These are phyloP conservation scores for Cercospora sp. DNA, from an alignment of 2,329 filamentous ascomycete species.

Conservation along the genomic window DNA sequence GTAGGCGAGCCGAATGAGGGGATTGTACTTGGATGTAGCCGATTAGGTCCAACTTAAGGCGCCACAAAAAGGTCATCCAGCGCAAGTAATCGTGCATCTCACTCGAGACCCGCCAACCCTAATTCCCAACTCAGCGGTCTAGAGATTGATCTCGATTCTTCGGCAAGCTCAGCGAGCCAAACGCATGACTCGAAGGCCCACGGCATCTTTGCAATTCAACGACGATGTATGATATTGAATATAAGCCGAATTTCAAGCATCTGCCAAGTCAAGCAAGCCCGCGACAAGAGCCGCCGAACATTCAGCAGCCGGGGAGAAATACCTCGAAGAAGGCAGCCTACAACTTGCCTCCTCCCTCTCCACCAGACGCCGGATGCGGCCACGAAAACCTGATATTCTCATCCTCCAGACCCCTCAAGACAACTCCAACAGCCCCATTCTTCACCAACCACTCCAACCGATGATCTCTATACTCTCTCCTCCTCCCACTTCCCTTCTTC, in stretches of 20 bases:
- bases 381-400: constrained; percentile 31
- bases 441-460: constrained; percentile 32
- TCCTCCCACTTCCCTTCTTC: constrained; percentile 21
- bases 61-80: background rate
- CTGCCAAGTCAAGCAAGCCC: background rate
- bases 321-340: background rate
- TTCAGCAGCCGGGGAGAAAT: background rate
- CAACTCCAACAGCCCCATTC: constrained; percentile 30
- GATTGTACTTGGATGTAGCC: background rate
- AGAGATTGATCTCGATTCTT: background rate
- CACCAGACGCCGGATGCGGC: constrained; percentile 18
- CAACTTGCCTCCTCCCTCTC: constrained; percentile 8
- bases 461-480: constrained; percentile 35
- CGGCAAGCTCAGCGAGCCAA: background rate
- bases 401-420: constrained; percentile 28
- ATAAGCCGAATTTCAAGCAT: background rate
- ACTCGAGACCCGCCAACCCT: background rate
- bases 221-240: background rate
- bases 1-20: background rate
- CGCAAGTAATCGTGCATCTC: background rate
- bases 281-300: background rate
- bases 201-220: background rate
- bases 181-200: background rate
- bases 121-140: background rate
- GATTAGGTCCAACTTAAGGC: background rate